A percentile compares a stretch with the other conserved stretches of the same genome.
Evolutionary conservation across 169 alveolate genomes (phyloP).

Genomic region (Plasmodium inui): DNA sequence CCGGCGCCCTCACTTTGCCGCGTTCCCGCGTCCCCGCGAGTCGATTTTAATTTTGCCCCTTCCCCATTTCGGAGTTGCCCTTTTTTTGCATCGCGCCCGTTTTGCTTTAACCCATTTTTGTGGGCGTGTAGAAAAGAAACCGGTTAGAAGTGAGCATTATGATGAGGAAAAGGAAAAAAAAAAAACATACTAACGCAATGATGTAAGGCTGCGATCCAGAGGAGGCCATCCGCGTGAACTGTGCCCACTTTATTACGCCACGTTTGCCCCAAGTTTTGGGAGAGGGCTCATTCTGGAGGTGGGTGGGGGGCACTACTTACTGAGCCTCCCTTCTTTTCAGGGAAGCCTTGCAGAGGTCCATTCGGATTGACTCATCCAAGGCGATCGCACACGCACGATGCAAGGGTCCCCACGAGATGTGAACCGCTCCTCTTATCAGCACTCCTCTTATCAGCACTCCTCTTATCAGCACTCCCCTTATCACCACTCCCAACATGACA

Average conservation of each 20-base stretch:
- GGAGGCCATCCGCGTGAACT: background rate
- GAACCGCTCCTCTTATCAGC: background rate
- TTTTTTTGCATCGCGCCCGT: background rate
- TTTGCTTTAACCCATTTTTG: background rate
- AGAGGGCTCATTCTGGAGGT: background rate
- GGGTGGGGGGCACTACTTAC: background rate
- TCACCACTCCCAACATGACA: background rate
- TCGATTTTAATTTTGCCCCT: background rate
- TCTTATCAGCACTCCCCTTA: background rate
- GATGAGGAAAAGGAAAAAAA: background rate
- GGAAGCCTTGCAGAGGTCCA: background rate
- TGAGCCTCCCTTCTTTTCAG: background rate
- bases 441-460: background rate
- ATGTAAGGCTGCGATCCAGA: background rate
- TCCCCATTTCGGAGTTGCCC: background rate
- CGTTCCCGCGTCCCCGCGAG: background rate
- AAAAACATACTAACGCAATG: background rate
- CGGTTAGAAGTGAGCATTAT: background rate
- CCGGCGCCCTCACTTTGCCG: background rate
- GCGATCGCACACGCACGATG: background rate
- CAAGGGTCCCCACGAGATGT: background rate
- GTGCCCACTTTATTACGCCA: background rate
- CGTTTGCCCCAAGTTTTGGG: background rate
- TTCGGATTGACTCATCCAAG: background rate
- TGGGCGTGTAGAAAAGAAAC: background rate